A percentile compares a stretch with the other conserved stretches of the same genome.
Conservation (phyloP, 1,284 basidiomycete genomes). For the Trichosporon faecale region DNA sequence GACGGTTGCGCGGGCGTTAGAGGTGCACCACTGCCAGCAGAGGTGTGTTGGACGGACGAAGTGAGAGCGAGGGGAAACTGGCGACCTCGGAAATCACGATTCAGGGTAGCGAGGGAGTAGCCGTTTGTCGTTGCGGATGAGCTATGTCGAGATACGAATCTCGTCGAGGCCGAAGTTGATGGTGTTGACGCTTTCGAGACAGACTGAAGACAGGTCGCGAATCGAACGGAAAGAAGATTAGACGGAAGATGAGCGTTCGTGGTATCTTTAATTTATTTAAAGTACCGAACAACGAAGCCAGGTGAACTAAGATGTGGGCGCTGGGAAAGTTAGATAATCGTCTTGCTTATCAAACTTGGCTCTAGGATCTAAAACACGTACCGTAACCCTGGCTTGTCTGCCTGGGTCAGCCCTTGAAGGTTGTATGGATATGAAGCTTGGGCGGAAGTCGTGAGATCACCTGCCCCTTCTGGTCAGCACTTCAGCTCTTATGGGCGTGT, state of each 20-base stretch:
- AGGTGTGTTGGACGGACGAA: neutral
- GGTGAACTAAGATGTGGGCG: neutral
- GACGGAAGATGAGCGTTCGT: neutral
- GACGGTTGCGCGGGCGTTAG: neutral
- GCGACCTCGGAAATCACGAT: too few species aligned
- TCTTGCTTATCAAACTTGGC: neutral
- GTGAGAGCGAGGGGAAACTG: too few species aligned
- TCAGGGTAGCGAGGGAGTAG: too few species aligned
- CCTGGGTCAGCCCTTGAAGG: neutral
- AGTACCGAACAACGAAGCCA: neutral
- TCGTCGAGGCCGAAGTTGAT: neutral
- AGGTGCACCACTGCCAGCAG: neutral
- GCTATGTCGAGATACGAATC: neutral
- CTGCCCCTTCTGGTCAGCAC: neutral
- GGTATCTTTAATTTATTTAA: neutral
- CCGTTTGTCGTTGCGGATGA: neutral
- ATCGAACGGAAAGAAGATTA: neutral
- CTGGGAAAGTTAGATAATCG: constrained; percentile 3
- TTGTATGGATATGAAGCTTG: constrained; percentile 7
- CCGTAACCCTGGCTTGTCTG: constrained; percentile 4
- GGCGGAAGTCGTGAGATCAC: neutral
- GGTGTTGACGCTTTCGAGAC: neutral
- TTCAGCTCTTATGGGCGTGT: neutral
- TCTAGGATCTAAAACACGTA: constrained; percentile 8
- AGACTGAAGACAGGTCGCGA: too few species aligned